These are phyloP conservation scores for Monosporascus sp. DNA, from an alignment of 2,329 filamentous ascomycete genomes.

Conservation along the genomic window DNA sequence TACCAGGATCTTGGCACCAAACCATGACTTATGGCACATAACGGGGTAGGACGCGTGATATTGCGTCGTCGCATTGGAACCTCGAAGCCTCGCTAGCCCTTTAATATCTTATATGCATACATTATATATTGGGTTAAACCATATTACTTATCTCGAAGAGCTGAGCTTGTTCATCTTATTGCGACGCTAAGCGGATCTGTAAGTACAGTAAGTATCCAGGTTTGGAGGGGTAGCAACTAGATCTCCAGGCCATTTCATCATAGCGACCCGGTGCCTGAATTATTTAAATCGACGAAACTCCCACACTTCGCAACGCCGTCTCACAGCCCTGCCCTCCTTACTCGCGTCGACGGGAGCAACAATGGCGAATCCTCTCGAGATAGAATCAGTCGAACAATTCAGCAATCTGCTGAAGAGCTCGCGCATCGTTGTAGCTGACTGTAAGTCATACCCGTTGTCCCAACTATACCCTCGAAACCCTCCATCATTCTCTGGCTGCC, in stretches of 20 bases:
- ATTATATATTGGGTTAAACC: too few species aligned
- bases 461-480: background rate
- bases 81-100: too few species aligned
- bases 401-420: constrained; percentile 63
- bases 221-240: background rate
- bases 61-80: too few species aligned
- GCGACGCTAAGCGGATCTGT: background rate
- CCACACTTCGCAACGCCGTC: constrained; percentile 2
- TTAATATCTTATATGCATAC: too few species aligned
- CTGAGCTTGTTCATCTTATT: too few species aligned
- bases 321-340: background rate
- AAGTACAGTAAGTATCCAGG: background rate
- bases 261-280: background rate
- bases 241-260: background rate
- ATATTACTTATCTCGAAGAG: too few species aligned
- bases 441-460: constrained; percentile 48
- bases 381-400: constrained; percentile 59
- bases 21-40: too few species aligned
- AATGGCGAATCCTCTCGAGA: constrained; percentile 41
- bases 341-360: constrained; percentile 13
- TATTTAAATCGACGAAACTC: background rate
- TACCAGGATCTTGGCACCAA: background rate
- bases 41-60: too few species aligned
- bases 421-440: constrained; percentile 80
- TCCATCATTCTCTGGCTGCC: constrained; percentile 3